Percentiles rank a stretch among this genome's conserved stretches.
phyloP scores from a whole-genome alignment of 768 basidiomycete genomes.

The Fomitopsis serialis region DNA sequence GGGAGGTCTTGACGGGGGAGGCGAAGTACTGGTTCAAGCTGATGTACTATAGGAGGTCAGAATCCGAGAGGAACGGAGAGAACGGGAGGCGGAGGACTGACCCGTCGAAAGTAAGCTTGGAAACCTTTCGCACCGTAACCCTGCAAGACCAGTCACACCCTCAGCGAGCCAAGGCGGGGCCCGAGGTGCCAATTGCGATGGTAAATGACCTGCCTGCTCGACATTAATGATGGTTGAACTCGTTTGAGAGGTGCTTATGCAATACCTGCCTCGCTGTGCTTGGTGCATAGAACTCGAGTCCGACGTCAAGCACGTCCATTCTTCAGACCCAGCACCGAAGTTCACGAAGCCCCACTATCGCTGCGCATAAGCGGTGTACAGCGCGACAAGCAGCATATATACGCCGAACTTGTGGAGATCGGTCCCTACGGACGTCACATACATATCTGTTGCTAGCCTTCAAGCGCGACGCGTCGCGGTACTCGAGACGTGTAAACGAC shows the following conservation, averaged over 20 bases:
- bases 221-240: too few species aligned
- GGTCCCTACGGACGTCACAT: constrained; percentile 76
- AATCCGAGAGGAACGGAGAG: not conserved
- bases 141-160: constrained; percentile 88
- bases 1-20: constrained; percentile 43
- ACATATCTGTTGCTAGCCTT: constrained; percentile 69
- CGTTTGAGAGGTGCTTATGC: not conserved
- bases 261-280: constrained; percentile 68
- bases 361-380: not conserved
- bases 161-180: constrained; percentile 84
- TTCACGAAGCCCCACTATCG: constrained; percentile 83
- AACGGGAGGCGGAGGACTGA: constrained; percentile 28
- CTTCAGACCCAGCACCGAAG: constrained; percentile 88
- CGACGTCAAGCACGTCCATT: constrained; percentile 80
- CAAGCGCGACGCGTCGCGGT: constrained; percentile 54
- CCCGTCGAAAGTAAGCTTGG: constrained; percentile 65
- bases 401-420: constrained; percentile 82
- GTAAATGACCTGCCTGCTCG: constrained; percentile 70
- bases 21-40: constrained; percentile 55
- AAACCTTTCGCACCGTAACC: constrained; percentile 81
- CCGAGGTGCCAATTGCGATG: constrained; percentile 83
- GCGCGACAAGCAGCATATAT: not conserved
- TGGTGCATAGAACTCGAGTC: constrained; percentile 80
- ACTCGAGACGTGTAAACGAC: constrained; percentile 45
- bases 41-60: constrained; percentile 46